Evolutionary conservation across 805 yeast species (phyloP), one percentile per base, ranked within the genome.

Genomic region (Ogataea thermomethanolica): DNA sequence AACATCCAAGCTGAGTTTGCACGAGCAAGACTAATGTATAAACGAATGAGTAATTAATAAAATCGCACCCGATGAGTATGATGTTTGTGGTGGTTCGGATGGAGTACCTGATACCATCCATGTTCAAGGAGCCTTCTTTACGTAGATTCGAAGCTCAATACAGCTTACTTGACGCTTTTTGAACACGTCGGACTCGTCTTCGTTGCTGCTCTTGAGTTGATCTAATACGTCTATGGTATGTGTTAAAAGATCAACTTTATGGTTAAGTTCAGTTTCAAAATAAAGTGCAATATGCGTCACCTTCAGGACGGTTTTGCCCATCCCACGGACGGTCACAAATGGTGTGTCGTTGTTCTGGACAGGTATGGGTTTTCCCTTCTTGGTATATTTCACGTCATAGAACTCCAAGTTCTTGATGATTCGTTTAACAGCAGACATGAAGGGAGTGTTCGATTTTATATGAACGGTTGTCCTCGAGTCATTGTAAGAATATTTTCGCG

Each of bases 271-370:
- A 11, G 63, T 65, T 50, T 75, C 74, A 54, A 80, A 83, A 52
- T 78, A 73, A 21, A 78, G 57, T 0, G 78, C 95, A 1, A 89
- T 46, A 10, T 79, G 66, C n/a, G 84, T 45, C 0, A 81, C 77
- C 51, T 75, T 81, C 35, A 73, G 79, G 8, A 84, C 76, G 8
- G 90, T 74, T 41, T 69, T 71, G 1, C 96, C 96, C 83, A 86
- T 79, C 0, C 95, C 96, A 39, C 76, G 61, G 3, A 89, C 71
- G 0, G 72, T 67, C 7, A 87, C 69, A 53, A 66, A 75, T 21
- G 65, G 54, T 0, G 65, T 64, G 2, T 33, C 24, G 13, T 59
- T 62, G 17, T 43, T 42, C 11, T 33, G 41, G 14, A 35, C 37
- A 13, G 41, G 37, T 5, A 50, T 43, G 8, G 41, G 27, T n/a